These are phyloP conservation scores for Udeniomyces megalosporus DNA, from an alignment of 768 basidiomycete species.

Conservation along the genomic window DNA sequence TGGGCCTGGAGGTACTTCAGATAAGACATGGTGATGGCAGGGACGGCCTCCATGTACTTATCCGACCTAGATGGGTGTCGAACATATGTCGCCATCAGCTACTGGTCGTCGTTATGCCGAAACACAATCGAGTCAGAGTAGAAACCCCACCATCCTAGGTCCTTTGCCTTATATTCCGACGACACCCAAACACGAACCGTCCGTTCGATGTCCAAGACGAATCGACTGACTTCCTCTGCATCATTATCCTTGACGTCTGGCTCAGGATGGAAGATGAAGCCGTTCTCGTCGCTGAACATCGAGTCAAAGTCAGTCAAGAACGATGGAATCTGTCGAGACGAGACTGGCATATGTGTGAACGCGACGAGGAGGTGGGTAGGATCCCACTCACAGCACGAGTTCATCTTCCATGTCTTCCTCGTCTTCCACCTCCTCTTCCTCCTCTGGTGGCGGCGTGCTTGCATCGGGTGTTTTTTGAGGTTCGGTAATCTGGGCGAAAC, in stretches of 20 bases:
- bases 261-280: constrained; percentile 10
- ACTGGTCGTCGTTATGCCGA: too few relatives aligned
- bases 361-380: neutral
- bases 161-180: neutral
- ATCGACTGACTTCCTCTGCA: neutral
- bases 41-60: neutral
- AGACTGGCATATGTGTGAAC: neutral
- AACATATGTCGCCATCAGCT: neutral
- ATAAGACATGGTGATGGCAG: constrained; percentile 1
- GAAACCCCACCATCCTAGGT: neutral
- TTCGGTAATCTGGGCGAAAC: neutral
- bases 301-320: neutral
- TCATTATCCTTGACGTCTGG: neutral
- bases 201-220: neutral
- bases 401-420: neutral
- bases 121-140: too few relatives aligned
- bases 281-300: neutral
- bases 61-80: constrained; percentile 3
- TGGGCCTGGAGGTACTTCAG: constrained; percentile 10
- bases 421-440: neutral
- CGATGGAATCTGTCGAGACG: too few relatives aligned
- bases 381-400: neutral
- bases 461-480: neutral
- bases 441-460: neutral
- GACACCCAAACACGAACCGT: constrained; percentile 2